Base-by-base conservation (phyloP, 169 alveolate genomes). In the Toxoplasma gondii region DNA sequence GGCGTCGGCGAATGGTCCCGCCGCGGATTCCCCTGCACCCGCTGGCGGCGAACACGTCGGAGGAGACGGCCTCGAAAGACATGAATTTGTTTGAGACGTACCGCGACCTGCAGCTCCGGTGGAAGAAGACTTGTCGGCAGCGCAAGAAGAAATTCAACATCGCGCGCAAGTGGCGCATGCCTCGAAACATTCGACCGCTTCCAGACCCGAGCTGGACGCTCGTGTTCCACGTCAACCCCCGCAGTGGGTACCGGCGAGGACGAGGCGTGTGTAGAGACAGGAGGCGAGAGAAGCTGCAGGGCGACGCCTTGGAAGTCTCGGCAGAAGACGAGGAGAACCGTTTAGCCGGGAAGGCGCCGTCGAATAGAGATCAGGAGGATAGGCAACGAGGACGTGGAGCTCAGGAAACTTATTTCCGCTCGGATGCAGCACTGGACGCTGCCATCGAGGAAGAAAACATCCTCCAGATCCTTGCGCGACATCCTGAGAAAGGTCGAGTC, bases 11-110 rank as follows among this genome's bases (percentile, higher is more conserved):
- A 88, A 96, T 97, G 45, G 94, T 96, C 83, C 98, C 98, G 0
- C 98, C 98, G 27, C 74, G 96, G 81, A 95, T 95, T 53, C 98
- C 98, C 49, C 93, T 97, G 10, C 98, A 97, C 70, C 98, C 98
- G 1, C 78, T 88, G 24, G 95, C 92, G 27, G 91, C 95, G 31
- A 31, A 83, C 92, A 44, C 92, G 74, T 70, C 95, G 41, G 88
- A 82, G 69, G 90, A 39, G 67, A 29, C 67, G 43, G 53, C 86
- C 34, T 24, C 44, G 12, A 88, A 92, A 67, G 95, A 92, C 41
- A 54, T 92, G 84, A 83, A 81, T 67, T 54, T 92, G 45, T 92
- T 92, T 49, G 92, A 82, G 53, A 54, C 95, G n/a, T 92, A 92
- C 43, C 74, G 88, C 83, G 95, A 92, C 78, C 81, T 92, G 38